Conservation (phyloP, 768 basidiomycete species). For the Pleurotus sapidus region DNA sequence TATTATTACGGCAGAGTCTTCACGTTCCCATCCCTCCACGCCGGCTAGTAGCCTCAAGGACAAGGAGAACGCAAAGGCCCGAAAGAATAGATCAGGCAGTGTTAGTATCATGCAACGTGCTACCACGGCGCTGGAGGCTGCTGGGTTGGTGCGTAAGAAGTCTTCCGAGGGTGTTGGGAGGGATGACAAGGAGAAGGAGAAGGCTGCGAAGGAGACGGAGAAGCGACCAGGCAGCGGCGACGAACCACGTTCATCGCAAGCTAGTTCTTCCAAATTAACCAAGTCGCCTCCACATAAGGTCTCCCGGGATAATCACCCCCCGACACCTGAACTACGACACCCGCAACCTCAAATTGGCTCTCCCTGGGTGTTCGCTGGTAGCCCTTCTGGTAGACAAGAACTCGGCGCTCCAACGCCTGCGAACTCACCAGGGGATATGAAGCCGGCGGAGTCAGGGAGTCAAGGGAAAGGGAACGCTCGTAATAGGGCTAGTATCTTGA, state of each 20-base stretch:
- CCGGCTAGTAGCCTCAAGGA: conserved; percentile 62
- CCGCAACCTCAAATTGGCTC: conserved; percentile 48
- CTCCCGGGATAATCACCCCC: conserved; percentile 42
- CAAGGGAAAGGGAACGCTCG: conserved; percentile 35
- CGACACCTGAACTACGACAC: conserved; percentile 42
- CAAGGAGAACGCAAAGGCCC: conserved; percentile 52
- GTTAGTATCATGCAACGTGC: conserved; percentile 97
- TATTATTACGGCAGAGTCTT: conserved; percentile 42
- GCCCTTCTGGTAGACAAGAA: conserved; percentile 31
- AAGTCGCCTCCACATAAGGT: conserved; percentile 68
- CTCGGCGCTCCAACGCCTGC: conserved; percentile 42
- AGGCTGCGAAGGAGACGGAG: conserved; percentile 38
- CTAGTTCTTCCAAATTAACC: conserved; percentile 62
- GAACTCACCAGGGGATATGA: conserved; percentile 53
- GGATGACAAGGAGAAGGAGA: conserved; percentile 53
- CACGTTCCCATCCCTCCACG: conserved; percentile 66
- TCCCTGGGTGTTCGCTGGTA: conserved; percentile 70
- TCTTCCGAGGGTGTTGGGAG: conserved; percentile 64
- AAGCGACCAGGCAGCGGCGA: conserved; percentile 44
- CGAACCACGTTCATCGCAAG: conserved; percentile 66
- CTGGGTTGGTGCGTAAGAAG: conserved; percentile 81
- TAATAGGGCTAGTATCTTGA: conserved; percentile 77
- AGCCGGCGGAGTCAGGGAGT: conserved; percentile 35
- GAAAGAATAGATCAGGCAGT: conserved; percentile 80
- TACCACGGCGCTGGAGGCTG: conserved; percentile 86